Evolutionary conservation across 352 stramenopile genomes (phyloP).

Genomic region (Chrysophaeum taylorii): DNA sequence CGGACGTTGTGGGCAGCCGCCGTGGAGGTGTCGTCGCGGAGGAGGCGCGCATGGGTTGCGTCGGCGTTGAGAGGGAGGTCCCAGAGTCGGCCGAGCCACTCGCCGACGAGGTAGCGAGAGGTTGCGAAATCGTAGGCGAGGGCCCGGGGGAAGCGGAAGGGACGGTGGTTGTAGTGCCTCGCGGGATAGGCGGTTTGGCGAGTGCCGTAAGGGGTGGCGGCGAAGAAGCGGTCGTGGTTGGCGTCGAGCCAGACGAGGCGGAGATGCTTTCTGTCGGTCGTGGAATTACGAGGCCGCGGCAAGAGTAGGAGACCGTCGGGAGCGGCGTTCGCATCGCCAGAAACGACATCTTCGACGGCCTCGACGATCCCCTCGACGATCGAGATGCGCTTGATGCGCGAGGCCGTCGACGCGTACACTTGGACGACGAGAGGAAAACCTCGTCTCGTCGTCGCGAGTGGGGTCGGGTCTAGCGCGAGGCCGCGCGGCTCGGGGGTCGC

Average conservation of each 20-base stretch:
- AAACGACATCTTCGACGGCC: neutral
- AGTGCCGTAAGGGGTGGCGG: neutral
- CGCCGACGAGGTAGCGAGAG: neutral
- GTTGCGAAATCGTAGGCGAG: neutral
- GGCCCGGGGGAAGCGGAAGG: neutral
- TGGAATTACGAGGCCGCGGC: neutral
- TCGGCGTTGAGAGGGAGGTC: neutral
- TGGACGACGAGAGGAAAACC: neutral
- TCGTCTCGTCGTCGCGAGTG: no score
- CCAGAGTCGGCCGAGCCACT: conserved; percentile 15
- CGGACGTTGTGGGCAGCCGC: neutral
- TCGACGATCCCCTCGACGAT: neutral
- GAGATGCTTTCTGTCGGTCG: neutral
- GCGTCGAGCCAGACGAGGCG: conserved; percentile 10
- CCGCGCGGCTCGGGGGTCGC: neutral
- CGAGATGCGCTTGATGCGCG: no score
- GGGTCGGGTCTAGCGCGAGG: neutral
- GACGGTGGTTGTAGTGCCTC: neutral
- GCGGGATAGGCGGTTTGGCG: no score
- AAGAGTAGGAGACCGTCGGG: conserved; percentile 7
- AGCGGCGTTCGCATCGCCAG: neutral
- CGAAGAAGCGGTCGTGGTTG: neutral
- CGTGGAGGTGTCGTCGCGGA: conserved; percentile 7
- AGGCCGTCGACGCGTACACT: neutral
- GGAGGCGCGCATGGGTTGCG: neutral